Conservation (phyloP, 108 stramenopile genomes). For the Poteriospumella lacustris region DNA sequence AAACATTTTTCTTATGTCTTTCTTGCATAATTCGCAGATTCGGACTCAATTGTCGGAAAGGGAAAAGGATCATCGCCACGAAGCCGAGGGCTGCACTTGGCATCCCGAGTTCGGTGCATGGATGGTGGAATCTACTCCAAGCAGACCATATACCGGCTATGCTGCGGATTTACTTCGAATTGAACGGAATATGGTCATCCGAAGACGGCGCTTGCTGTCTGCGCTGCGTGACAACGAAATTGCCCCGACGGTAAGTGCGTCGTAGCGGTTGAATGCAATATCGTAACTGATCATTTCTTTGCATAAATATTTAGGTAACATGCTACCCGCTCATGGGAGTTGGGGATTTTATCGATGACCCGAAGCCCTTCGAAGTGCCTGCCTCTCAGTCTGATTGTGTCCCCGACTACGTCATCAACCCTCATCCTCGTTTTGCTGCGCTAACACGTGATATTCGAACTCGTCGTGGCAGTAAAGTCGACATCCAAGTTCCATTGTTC, state of each 20-base stretch:
- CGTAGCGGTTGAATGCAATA: neutral
- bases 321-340: constrained; percentile 16
- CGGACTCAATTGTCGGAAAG: neutral
- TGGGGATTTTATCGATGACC: constrained; percentile 70
- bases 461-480: constrained; percentile 82
- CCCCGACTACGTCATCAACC: constrained; percentile 90
- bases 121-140: constrained; percentile 31
- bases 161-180: constrained; percentile 45
- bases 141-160: constrained; percentile 16
- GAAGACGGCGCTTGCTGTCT: constrained; percentile 76
- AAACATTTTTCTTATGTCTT: neutral
- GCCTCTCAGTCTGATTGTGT: constrained; percentile 77
- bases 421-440: constrained; percentile 95
- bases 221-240: constrained; percentile 73
- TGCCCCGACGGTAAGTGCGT: constrained; percentile 70
- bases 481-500: constrained; percentile 87
- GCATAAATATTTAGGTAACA: constrained; percentile 10
- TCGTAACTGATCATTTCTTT: neutral
- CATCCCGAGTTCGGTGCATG: constrained; percentile 29
- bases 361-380: constrained; percentile 70
- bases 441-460: constrained; percentile 87
- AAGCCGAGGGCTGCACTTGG: constrained; percentile 16
- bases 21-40: neutral
- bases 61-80: neutral
- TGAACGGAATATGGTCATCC: constrained; percentile 95